These are phyloP conservation scores for Leishmania tropica DNA, from an alignment of 208 protist genomes.

Conservation along the genomic window DNA sequence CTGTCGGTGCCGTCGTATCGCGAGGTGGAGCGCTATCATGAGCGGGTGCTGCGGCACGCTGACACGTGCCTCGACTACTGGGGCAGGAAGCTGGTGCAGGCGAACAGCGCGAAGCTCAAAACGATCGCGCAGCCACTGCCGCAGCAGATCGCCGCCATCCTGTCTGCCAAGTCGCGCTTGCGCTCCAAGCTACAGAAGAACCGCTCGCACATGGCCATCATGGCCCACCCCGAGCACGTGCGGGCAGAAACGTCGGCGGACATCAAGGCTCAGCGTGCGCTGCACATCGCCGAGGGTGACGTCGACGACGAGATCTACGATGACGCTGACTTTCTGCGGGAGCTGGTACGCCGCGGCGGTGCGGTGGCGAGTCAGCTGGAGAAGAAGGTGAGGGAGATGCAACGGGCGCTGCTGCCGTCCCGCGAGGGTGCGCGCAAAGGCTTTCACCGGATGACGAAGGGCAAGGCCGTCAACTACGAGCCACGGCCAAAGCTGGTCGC, in stretches of 20 bases:
- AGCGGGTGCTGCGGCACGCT: conserved; percentile 44
- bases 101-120: conserved; percentile 64
- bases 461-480: conserved; percentile 78
- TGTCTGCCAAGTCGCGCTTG: conserved; percentile 62
- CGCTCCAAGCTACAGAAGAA: conserved; percentile 77
- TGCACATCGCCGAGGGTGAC: conserved; percentile 78
- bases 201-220: conserved; percentile 58
- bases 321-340: conserved; percentile 80
- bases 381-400: conserved; percentile 57
- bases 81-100: conserved; percentile 71
- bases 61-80: conserved; percentile 69
- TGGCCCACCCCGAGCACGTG: conserved; percentile 77
- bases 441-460: conserved; percentile 84
- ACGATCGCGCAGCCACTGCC: conserved; percentile 72
- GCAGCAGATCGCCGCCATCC: conserved; percentile 78
- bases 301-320: conserved; percentile 84
- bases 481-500: conserved; percentile 82
- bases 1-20: conserved; percentile 13
- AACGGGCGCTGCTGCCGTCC: conserved; percentile 32
- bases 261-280: conserved; percentile 54
- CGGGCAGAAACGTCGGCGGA: conserved; percentile 32
- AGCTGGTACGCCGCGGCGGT: conserved; percentile 76
- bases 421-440: conserved; percentile 54
- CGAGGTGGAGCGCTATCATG: conserved; percentile 40
- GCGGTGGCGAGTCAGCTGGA: conserved; percentile 53